Evolutionary conservation across 148 eudicot species (phyloP).

Genomic region (Fagopyrum tataricum): DNA sequence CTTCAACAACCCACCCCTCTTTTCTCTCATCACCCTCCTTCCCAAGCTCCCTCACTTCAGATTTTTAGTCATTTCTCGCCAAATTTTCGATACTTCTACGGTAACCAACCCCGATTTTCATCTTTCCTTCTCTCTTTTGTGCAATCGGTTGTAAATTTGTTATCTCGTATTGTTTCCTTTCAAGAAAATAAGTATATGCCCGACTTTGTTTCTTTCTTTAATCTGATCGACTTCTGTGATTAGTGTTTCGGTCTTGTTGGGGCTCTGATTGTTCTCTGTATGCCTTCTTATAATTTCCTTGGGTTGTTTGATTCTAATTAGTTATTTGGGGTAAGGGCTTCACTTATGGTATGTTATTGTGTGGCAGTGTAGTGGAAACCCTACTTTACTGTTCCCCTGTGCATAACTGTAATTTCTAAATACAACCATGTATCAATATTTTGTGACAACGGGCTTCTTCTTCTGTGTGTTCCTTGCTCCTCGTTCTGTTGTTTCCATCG

Average conservation of each 20-base stretch:
- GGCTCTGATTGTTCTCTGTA: neutral
- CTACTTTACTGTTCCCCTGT: neutral
- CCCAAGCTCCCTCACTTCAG: neutral
- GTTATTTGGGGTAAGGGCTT: neutral
- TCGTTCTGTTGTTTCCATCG: neutral
- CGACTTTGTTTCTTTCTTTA: neutral
- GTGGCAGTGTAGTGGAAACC: neutral
- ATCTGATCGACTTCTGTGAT: neutral
- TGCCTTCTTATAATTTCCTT: neutral
- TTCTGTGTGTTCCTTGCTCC: neutral
- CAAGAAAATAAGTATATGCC: neutral
- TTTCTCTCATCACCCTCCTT: neutral
- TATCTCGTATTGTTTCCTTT: neutral
- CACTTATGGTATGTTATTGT: slow-evolving; percentile 1
- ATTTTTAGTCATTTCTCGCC: neutral
- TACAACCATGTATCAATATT: neutral
- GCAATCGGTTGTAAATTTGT: neutral
- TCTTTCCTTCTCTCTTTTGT: neutral
- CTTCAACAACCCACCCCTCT: slow-evolving; percentile 9
- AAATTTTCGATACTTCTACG: neutral
- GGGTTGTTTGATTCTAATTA: neutral
- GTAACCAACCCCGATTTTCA: neutral
- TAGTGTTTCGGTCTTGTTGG: neutral
- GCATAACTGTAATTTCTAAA: neutral
- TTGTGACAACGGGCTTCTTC: neutral